Evolutionary conservation across 495 filamentous ascomycete species (phyloP).

Genomic region (Patellaria atrata): DNA sequence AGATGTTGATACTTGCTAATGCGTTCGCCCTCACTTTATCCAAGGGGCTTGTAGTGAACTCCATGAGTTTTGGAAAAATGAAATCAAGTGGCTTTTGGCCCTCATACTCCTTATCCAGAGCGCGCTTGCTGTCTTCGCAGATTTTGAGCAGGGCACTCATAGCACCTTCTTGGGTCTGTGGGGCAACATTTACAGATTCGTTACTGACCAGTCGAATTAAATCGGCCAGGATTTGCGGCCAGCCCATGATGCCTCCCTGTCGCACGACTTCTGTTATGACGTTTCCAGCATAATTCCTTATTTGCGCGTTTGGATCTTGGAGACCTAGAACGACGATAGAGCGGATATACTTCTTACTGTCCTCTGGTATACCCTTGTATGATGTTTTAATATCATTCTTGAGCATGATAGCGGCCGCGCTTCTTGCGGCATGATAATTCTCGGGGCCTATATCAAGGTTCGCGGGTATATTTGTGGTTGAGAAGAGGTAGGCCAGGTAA

Average conservation of each 20-base stretch:
- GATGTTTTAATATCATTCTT: slow-evolving; percentile 76
- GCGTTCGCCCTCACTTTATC: slow-evolving; percentile 65
- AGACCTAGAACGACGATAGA: slow-evolving; percentile 63
- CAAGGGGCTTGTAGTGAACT: slow-evolving; percentile 61
- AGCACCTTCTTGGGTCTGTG: slow-evolving; percentile 73
- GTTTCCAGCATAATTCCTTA: slow-evolving; percentile 78
- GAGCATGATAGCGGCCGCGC: slow-evolving; percentile 79
- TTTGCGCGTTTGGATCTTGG: slow-evolving; percentile 66
- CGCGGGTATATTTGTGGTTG: slow-evolving; percentile 46
- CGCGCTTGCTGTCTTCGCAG: slow-evolving; percentile 86
- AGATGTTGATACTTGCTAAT: slow-evolving; percentile 75
- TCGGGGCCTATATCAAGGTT: slow-evolving; percentile 39
- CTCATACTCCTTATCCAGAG: slow-evolving; percentile 72
- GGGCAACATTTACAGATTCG: slow-evolving; percentile 46
- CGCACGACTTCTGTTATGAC: slow-evolving; percentile 90
- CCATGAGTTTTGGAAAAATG: slow-evolving; percentile 80
- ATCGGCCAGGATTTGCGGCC: slow-evolving; percentile 79
- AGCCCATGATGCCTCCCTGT: slow-evolving; percentile 71
- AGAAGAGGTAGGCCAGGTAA: slow-evolving; percentile 86
- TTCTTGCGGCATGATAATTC: slow-evolving; percentile 62
- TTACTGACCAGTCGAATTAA: slow-evolving; percentile 64
- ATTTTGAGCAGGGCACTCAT: slow-evolving; percentile 89
- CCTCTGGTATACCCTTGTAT: slow-evolving; percentile 54
- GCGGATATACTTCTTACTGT: slow-evolving; percentile 58
- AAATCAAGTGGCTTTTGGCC: slow-evolving; percentile 76